Evolutionary conservation across 169 alveolate species (phyloP), one percentile per base, ranked within the genome.

Genomic region (Plasmodium cynomolgi): DNA sequence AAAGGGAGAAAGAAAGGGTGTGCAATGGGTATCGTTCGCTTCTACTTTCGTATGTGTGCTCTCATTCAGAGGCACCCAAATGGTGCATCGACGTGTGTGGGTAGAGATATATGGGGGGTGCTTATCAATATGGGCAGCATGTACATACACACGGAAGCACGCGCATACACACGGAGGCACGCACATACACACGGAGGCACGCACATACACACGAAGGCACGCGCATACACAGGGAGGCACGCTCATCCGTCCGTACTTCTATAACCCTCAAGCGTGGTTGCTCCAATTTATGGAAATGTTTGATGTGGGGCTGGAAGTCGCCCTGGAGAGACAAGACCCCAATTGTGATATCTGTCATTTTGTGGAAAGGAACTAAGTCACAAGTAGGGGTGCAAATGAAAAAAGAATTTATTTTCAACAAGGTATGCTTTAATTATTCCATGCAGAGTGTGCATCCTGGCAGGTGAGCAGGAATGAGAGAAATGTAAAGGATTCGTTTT

Each of bases 301-400:
- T 79, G 54, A 88, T 88, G 41, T 88, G 94, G 11, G 86, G 81
- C 47, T 88, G 83, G 47, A 88, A 88, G 50, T 88, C 82, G 41
- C 94, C 94, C 81, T 88, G 94, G 39, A 88, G 82, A 39, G 94
- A 50, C 81, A 88, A 13, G 33, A 88, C 94, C 3, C 94, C 94
- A 20, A 88, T 88, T 58, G 94, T 88, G 11, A 79, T 62, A 4
- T 80, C 74, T 58, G 62, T 26, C 94, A 88, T 88, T 77, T 58
- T 74, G 13, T 11, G 37, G 37, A n/a, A 34, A 75, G 37, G n/a
- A 68, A 68, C 3, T n/a, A 7, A 9, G 33, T 26, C 37, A 68
- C 77, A 68, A 20, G 77, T 26, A 68, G 6, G 3, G 31, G 6
- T 68, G 37, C 6, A 68, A 68, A 23, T 8, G n/a, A 17, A 20